Evolutionary conservation across 106 monocot genomes (phyloP).

Genomic region (Hemerocallis citrina): DNA sequence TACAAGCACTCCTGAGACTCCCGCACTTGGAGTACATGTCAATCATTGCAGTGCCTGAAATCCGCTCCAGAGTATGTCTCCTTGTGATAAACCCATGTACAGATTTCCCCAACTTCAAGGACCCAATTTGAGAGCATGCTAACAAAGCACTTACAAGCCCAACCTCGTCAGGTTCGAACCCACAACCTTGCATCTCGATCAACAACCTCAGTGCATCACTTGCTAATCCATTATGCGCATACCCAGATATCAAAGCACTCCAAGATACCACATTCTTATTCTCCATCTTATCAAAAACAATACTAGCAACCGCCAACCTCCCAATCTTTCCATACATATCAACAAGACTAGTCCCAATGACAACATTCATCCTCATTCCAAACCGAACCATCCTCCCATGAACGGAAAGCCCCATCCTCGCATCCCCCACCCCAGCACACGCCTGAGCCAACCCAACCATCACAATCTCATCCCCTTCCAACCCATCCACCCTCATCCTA

Average conservation of each 20-base stretch:
- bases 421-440: slow-evolving; percentile 29
- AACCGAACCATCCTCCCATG: slow-evolving; percentile 53
- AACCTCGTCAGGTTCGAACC: slow-evolving; percentile 52
- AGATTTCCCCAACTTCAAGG: slow-evolving; percentile 61
- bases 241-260: slow-evolving; percentile 65
- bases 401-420: slow-evolving; percentile 27
- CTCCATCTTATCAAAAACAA: slow-evolving; percentile 40
- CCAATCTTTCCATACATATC: slow-evolving; percentile 79
- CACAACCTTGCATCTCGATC: slow-evolving; percentile 42
- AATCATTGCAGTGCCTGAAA: slow-evolving; percentile 48
- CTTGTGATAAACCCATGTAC: slow-evolving; percentile 56
- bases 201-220: slow-evolving; percentile 36
- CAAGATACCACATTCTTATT: slow-evolving; percentile 61
- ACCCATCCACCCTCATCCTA: slow-evolving; percentile 35
- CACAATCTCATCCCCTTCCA: slow-evolving; percentile 50
- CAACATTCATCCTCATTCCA: slow-evolving; percentile 34
- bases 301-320: slow-evolving; percentile 11
- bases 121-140: slow-evolving; percentile 56
- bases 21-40: slow-evolving; percentile 95
- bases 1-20: slow-evolving; percentile 25
- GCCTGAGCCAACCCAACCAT: slow-evolving; percentile 64
- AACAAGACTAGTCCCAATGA: slow-evolving; percentile 45
- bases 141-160: slow-evolving; percentile 51
- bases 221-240: slow-evolving; percentile 49
- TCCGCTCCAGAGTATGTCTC: slow-evolving; percentile 30